Percentiles rank a stretch among this genome's conserved stretches.
Conservation (phyloP, 768 basidiomycete genomes). For the Hypholoma fasciculare region DNA sequence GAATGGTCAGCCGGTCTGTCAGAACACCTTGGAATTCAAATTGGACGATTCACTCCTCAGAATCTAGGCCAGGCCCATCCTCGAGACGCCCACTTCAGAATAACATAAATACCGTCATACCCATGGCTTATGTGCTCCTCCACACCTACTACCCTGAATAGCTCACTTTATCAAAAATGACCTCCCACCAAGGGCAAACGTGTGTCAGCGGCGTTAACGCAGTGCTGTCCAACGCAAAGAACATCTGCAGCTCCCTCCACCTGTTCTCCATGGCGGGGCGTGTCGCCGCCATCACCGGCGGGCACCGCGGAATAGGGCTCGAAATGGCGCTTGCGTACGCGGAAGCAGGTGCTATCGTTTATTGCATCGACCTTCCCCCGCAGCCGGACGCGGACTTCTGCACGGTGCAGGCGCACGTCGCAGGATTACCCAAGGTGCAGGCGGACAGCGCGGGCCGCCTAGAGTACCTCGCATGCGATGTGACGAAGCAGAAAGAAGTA, state of each 20-base stretch:
- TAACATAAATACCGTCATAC: too few relatives aligned
- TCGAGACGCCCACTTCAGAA: too few relatives aligned
- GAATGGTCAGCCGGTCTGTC: too few relatives aligned
- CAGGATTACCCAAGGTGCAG: slow-evolving; percentile 21
- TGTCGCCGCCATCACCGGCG: slow-evolving; percentile 26
- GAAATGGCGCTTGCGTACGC: slow-evolving; percentile 26
- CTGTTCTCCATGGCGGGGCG: slow-evolving; percentile 20
- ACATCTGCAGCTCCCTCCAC: slow-evolving; percentile 16
- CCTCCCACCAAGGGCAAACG: neutral
- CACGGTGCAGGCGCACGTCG: slow-evolving; percentile 45
- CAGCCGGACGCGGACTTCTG: slow-evolving; percentile 50
- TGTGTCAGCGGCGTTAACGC: neutral
- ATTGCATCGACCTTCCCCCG: slow-evolving; percentile 62
- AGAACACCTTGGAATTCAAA: too few relatives aligned
- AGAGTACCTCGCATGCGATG: slow-evolving; percentile 56
- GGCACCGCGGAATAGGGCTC: slow-evolving; percentile 27
- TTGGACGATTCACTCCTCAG: too few relatives aligned
- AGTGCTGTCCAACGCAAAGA: neutral
- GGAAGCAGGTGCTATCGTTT: slow-evolving; percentile 34
- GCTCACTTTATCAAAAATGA: neutral
- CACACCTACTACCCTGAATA: too few relatives aligned
- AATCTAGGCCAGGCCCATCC: too few relatives aligned
- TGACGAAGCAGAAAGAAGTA: slow-evolving; percentile 50
- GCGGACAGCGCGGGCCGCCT: slow-evolving; percentile 25
- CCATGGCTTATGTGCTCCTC: too few relatives aligned